A percentile compares a stretch with the other conserved stretches of the same genome.
Evolutionary conservation across 208 protist genomes (phyloP).

Genomic region (Angomonas deanei): DNA sequence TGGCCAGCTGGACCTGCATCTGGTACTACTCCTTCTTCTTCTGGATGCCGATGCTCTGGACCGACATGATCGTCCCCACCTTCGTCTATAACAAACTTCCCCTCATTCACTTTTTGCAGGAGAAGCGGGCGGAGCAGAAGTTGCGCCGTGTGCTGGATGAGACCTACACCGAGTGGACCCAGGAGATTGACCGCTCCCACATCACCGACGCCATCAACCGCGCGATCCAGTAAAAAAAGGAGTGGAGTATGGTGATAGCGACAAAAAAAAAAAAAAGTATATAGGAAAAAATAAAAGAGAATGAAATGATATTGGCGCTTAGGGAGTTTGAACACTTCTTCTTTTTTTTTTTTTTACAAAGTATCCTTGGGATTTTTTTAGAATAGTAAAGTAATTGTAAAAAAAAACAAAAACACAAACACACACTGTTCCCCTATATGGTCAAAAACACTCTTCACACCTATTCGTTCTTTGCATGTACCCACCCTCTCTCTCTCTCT

Average conservation of each 20-base stretch:
- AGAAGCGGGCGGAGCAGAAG: constrained; percentile 83
- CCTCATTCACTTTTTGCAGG: constrained; percentile 84
- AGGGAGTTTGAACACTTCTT: neutral
- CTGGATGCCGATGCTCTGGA: constrained; percentile 84
- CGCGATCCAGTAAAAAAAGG: constrained; percentile 43
- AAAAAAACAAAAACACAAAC: constrained; percentile 9
- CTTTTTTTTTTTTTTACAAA: neutral
- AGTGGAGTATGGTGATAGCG: neutral
- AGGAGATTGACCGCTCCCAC: constrained; percentile 64
- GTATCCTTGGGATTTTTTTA: neutral
- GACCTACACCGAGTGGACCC: constrained; percentile 79
- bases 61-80: constrained; percentile 77
- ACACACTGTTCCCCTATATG: neutral
- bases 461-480: constrained; percentile 5
- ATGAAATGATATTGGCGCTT: neutral
- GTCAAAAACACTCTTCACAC: neutral
- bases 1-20: constrained; percentile 74
- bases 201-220: constrained; percentile 80
- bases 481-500: neutral
- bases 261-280: neutral
- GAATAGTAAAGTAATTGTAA: constrained; percentile 7
- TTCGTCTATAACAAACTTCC: constrained; percentile 87
- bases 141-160: constrained; percentile 80
- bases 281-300: constrained; percentile 5
- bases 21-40: constrained; percentile 90